Base-by-base conservation (phyloP, 2,329 filamentous ascomycete species). In the Colletotrichum gigasporum region DNA sequence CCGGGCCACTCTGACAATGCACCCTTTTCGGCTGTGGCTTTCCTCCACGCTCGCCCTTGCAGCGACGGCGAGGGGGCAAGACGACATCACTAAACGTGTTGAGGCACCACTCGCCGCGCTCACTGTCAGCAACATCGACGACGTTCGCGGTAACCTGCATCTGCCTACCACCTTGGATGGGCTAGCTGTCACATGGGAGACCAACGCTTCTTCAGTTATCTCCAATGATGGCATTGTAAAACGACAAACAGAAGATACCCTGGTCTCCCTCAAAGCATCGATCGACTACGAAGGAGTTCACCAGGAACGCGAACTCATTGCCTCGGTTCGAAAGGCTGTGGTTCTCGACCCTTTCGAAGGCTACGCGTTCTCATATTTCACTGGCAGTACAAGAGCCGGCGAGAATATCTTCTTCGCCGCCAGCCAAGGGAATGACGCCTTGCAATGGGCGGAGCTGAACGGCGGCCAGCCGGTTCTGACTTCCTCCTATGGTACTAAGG, bases 331-430 rank as follows among this genome's bases (percentile, higher is more conserved):
- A 16, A 71, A 70, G n/a, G 74, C 75, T 3, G 71, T 69, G 2
- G 64, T 71, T 1, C 65, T 76, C 0, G 78, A 74, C 0, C 68
- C 73, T 0, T 75, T 77, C 28, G 77, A 81, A 44, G 83, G 80
- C 5, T 86, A 86, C 63, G 80, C 80, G 0, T 85, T 86, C 63
- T 77, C 80, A 0, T 86, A 85, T 68, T 86, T 86, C 68, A 85
- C 81, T 0, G 79, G 78, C 8, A 79, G 78, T 69, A 73, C 75
- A 2, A 63, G 69, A 12, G 73, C 74, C 0, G 83, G 84, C 20
- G 84, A 86, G 63, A 84, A 85, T 56, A 84, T 86, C 50, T 85
- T 78, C 67, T 77, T 86, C 11, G 82, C 84, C 2, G 79, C 82
- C 6, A 85, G 80, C 66, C 76, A 83, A 12, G 82, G 83, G 24